Base-by-base conservation (phyloP, 768 basidiomycete genomes). In the Tylopilus rubrobrunneus region DNA sequence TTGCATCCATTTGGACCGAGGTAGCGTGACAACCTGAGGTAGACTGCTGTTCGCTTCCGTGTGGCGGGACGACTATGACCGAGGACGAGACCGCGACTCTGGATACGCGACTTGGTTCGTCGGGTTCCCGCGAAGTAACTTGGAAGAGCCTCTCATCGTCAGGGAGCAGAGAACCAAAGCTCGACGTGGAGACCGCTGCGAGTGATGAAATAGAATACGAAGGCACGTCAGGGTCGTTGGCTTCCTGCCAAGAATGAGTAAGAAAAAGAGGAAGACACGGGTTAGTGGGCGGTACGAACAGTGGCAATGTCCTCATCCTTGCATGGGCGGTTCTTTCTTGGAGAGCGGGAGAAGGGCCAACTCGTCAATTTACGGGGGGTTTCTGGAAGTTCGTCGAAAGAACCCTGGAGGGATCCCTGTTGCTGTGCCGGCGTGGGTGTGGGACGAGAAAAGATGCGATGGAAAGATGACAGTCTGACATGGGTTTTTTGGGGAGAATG, bases 381-480 rank as follows among this genome's bases (percentile, higher is more conserved):
- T 9, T 56, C 52, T 25, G 51, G 45, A 31, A 45, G 51, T 44
- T 62, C 55, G 4, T 64, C 60, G 2, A 49, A 36, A 23, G 46
- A 5, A 28, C 44, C 34, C 21, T 64, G 55, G 10, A 31, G 48
- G 2, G 55, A 25, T 56, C 45, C 57, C 36, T 47, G 52, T 23
- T 37, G 33, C 12, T 45, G 51, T 37, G 31, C 46, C 0, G 61
- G 56, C 19, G 57, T 55, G 42, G 52, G 53, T 34, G 61, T 51
- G 44, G 63, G 63, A 49, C 69, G 67, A 37, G 63, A 55, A 45
- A 69, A 69, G 51, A 69, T 57, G 53, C 68, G 69, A 21, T 67
- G 69, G 12, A 69, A 62, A 4, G 67, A 57, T 41, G 67, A 61
- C 3, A 52, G 34, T n/a, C 56, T 56, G n/a, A 37, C 14, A 28